These are phyloP conservation scores for Penicillium sp. DNA, from an alignment of 2,329 filamentous ascomycete species.

Conservation along the genomic window DNA sequence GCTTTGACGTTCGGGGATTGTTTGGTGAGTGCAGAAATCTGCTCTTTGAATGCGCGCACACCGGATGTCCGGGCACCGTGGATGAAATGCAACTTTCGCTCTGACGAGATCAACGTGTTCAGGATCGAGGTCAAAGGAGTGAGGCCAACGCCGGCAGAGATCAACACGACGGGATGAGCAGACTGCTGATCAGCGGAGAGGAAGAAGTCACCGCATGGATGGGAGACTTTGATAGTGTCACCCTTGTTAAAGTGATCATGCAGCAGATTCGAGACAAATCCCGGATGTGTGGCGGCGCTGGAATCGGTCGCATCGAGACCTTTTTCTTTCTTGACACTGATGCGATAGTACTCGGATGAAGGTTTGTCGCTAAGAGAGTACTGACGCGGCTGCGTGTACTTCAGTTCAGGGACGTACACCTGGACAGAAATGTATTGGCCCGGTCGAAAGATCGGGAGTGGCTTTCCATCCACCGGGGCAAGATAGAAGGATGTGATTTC, in stretches of 20 bases:
- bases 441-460: slow-evolving; percentile 59
- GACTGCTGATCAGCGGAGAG: slow-evolving; percentile 36
- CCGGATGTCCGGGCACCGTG: slow-evolving; percentile 51
- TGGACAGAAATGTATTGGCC: slow-evolving; percentile 68
- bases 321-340: slow-evolving; percentile 63
- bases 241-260: slow-evolving; percentile 58
- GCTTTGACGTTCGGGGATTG: slow-evolving; percentile 46
- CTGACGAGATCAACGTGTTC: slow-evolving; percentile 45
- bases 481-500: slow-evolving; percentile 68
- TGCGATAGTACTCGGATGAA: slow-evolving; percentile 57
- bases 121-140: slow-evolving; percentile 58
- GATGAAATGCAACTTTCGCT: slow-evolving; percentile 53
- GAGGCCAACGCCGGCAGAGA: slow-evolving; percentile 57
- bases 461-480: slow-evolving; percentile 54
- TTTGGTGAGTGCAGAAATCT: slow-evolving; percentile 44
- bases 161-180: slow-evolving; percentile 50
- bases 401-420: slow-evolving; percentile 53
- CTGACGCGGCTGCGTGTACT: slow-evolving; percentile 62
- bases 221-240: slow-evolving; percentile 58
- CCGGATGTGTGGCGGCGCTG: slow-evolving; percentile 49
- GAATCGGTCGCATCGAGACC: slow-evolving; percentile 48
- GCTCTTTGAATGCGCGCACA: slow-evolving; percentile 48
- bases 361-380: slow-evolving; percentile 67
- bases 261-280: slow-evolving; percentile 64
- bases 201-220: slow-evolving; percentile 60